Conservation (phyloP, 352 stramenopile genomes). For the Globisporangium solare region DNA sequence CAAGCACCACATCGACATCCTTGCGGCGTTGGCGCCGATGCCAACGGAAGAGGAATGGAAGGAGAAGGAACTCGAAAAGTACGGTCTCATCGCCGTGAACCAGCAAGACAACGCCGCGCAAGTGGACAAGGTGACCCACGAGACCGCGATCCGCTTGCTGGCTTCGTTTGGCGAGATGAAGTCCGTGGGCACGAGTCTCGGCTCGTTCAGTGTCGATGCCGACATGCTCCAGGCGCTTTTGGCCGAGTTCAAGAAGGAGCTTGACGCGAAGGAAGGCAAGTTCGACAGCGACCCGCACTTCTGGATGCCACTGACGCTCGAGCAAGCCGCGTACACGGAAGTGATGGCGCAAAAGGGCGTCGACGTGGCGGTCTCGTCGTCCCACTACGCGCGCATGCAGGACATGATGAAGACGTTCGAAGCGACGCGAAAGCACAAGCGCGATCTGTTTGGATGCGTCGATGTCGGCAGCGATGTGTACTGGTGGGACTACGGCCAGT, state of each 20-base stretch:
- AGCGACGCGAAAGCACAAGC: slow-evolving; percentile 39
- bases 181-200: slow-evolving; percentile 93
- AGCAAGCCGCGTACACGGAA: slow-evolving; percentile 87
- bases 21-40: slow-evolving; percentile 93
- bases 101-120: slow-evolving; percentile 89
- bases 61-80: slow-evolving; percentile 97
- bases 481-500: slow-evolving; percentile 99
- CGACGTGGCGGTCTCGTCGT: slow-evolving; percentile 43
- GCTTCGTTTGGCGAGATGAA: slow-evolving; percentile 92
- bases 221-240: slow-evolving; percentile 91
- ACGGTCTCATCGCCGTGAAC: slow-evolving; percentile 97
- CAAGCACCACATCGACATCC: slow-evolving; percentile 97
- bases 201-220: slow-evolving; percentile 94
- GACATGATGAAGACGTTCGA: slow-evolving; percentile 89
- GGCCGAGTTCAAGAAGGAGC: slow-evolving; percentile 90
- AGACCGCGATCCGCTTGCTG: slow-evolving; percentile 92
- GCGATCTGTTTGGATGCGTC: slow-evolving; percentile 95
- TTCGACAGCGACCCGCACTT: slow-evolving; percentile 97
- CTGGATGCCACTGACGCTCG: slow-evolving; percentile 98
- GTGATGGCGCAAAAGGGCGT: slow-evolving; percentile 96
- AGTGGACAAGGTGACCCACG: slow-evolving; percentile 98
- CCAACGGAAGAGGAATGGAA: slow-evolving; percentile 92
- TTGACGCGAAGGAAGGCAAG: slow-evolving; percentile 90
- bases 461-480: slow-evolving; percentile 96
- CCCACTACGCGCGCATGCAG: slow-evolving; percentile 92